Evolutionary conservation across 2,329 filamentous ascomycete genomes (phyloP), one percentile per base, ranked within the genome.

Genomic region (Paecilomyces variotii): DNA sequence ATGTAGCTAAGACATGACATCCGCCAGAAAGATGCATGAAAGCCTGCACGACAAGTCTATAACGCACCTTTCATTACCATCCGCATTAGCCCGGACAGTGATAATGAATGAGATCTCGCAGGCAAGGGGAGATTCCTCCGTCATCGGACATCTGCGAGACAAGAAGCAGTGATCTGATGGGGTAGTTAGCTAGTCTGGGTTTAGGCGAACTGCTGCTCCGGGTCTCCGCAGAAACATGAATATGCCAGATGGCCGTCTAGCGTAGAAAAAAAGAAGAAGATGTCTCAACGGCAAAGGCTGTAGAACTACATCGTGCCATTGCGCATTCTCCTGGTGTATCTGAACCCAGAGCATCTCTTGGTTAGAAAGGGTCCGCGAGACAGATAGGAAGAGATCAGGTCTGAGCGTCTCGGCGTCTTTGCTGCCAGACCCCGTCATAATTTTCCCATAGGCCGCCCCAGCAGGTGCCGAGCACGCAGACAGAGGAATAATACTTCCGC

Each of bases 61-160:
- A 45, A 45, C 5, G 39, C 39, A 45, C n/a, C n/a, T 19, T 45
- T 9, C n/a, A 45, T 2, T 45, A 45, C 19, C n/a, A 9, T 45
- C 39, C 39, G 7, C n/a, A 45, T 45, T 45, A 45, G 39, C 19
- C 19, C 39, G 39, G 39, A 19, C 39, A 45, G 39, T 19, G n/a
- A 45, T 14, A 5, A 7, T 45, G 12, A n/a, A 45, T 19, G 50
- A 27, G 50, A 52, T 52, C 27, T 52, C 10, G 27, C 50, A 26
- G 50, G 50, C 50, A 14, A 26, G 50, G 28, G n/a, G 25, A 50
- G 50, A 26, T 55, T 54, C 35, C 61, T 65, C 65, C 65, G 65
- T 64, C 62, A 65, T 65, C 65, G 65, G 65, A 65, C 45, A 25
- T 58, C 56, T 35, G 49, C 10, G 27, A 53, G 30, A 52, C 30